A percentile compares a stretch with the other conserved stretches of the same genome.
Conservation (phyloP, 805 yeast species). For the Myxozyma sirexii region DNA sequence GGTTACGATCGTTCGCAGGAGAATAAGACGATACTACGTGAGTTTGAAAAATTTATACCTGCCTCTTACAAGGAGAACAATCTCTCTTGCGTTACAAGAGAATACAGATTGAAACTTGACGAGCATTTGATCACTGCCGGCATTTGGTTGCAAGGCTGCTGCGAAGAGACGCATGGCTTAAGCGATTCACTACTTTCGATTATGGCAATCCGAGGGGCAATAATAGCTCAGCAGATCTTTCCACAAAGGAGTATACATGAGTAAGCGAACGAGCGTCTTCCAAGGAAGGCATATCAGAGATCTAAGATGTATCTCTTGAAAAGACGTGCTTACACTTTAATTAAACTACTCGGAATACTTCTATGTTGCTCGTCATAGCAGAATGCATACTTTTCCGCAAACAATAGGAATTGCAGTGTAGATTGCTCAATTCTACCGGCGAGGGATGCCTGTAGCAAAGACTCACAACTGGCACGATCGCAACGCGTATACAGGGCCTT, state of each 20-base stretch:
- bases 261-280: too few species aligned
- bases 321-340: too few species aligned
- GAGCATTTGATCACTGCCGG: slow-evolving; percentile 10
- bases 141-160: slow-evolving; percentile 36
- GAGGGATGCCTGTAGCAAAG: too few species aligned
- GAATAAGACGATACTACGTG: slow-evolving; percentile 1
- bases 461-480: too few species aligned
- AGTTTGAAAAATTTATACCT: slow-evolving; percentile 7
- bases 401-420: too few species aligned
- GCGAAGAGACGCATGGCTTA: slow-evolving; percentile 35
- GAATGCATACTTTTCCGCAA: too few species aligned
- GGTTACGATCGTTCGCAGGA: slow-evolving; percentile 28
- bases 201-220: slow-evolving; percentile 33
- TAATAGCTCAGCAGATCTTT: slow-evolving; percentile 29
- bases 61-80: neutral
- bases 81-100: slow-evolving; percentile 18
- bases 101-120: slow-evolving; percentile 24
- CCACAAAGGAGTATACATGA: neutral
- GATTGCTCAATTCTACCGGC: too few species aligned
- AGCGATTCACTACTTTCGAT: slow-evolving; percentile 37
- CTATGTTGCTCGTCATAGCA: too few species aligned
- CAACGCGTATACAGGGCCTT: too few species aligned
- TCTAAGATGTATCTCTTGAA: too few species aligned
- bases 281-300: neutral
- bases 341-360: too few species aligned